Conservation (phyloP, 129 eudicot genomes). For the Escallonia rubra region DNA sequence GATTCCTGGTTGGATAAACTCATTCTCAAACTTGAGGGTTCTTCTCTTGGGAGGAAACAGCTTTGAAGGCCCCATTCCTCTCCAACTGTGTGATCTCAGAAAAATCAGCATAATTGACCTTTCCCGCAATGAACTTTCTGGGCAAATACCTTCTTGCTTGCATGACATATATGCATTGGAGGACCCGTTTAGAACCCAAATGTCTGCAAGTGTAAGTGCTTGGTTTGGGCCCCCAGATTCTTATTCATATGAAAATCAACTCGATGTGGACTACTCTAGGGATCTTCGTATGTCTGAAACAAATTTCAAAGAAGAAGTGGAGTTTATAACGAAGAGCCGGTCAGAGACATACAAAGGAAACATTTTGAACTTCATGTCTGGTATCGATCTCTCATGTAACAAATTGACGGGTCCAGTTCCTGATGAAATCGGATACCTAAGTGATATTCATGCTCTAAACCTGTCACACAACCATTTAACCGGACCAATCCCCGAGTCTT, state of each 20-base stretch:
- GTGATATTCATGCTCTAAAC: background rate
- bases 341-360: background rate
- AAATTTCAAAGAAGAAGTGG: background rate
- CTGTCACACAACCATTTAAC: constrained; percentile 8
- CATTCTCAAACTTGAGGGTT: background rate
- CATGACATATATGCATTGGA: too few relatives aligned
- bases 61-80: constrained; percentile 1
- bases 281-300: too few relatives aligned
- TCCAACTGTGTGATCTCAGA: background rate
- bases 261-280: too few relatives aligned
- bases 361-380: constrained; percentile 6
- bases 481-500: background rate
- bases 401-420: background rate
- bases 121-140: constrained; percentile 4
- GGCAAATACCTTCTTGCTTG: constrained; percentile 12
- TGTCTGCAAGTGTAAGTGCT: too few relatives aligned
- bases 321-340: constrained; percentile 4
- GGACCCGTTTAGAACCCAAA: too few relatives aligned
- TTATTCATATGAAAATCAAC: too few relatives aligned
- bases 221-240: too few relatives aligned
- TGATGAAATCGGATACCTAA: background rate
- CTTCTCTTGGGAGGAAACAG: constrained; percentile 5
- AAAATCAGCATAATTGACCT: constrained; percentile 6
- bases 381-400: constrained; percentile 8
- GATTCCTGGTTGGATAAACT: constrained; percentile 1